phyloP scores from a whole-genome alignment of 371 early-diverging fungal genomes.

The Phascolomyces articulosus region DNA sequence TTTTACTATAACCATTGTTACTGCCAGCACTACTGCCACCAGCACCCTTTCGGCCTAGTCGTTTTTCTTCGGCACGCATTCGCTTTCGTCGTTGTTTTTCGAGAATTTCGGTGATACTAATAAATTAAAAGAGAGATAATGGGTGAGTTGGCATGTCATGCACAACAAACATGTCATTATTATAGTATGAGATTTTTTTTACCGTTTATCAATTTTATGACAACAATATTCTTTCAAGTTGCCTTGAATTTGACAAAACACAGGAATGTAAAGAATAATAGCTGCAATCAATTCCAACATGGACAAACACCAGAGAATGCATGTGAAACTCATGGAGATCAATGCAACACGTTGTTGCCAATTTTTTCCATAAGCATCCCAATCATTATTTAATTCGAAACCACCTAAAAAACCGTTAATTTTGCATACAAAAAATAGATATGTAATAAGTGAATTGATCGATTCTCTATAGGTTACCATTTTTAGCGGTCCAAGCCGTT shows the following conservation, averaged over 20 bases:
- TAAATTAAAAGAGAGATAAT: background rate
- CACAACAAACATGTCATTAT: too few relatives aligned
- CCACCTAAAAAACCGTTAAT: slow-evolving; percentile 10
- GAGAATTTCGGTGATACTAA: slow-evolving; percentile 38
- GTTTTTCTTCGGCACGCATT: slow-evolving; percentile 26
- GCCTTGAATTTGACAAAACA: slow-evolving; percentile 81
- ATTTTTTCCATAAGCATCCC: slow-evolving; percentile 35
- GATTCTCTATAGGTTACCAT: background rate
- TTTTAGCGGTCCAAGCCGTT: slow-evolving; percentile 34
- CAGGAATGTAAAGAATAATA: slow-evolving; percentile 77
- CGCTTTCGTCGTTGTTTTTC: slow-evolving; percentile 41
- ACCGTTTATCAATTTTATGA: slow-evolving; percentile 90
- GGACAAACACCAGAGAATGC: slow-evolving; percentile 66
- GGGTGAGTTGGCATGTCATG: too few relatives aligned
- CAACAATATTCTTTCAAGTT: slow-evolving; percentile 93
- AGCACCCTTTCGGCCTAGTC: slow-evolving; percentile 13
- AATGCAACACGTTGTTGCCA: slow-evolving; percentile 40
- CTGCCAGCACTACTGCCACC: background rate
- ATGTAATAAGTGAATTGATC: too few relatives aligned
- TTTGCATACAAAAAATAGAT: background rate
- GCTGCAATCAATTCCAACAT: slow-evolving; percentile 63
- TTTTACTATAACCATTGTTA: slow-evolving; percentile 16
- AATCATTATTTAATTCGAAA: slow-evolving; percentile 30
- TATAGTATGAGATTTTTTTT: too few relatives aligned
- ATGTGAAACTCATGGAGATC: slow-evolving; percentile 65